phyloP scores from a whole-genome alignment of 1,284 basidiomycete species.

The Coniophora puteana region DNA sequence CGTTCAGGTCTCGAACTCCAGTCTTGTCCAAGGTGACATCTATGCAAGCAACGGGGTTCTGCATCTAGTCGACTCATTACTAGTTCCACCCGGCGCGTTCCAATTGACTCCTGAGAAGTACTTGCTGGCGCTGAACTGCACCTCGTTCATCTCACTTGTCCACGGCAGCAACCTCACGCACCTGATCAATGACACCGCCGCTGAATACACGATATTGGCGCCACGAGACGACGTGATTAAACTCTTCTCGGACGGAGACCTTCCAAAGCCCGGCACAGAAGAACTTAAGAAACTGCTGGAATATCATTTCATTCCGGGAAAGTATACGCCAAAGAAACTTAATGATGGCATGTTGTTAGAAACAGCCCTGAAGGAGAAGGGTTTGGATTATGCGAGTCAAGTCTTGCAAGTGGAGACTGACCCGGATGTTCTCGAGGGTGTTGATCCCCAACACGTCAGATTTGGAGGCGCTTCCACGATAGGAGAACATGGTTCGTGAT shows the following conservation, averaged over 20 bases:
- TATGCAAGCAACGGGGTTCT: slow-evolving; percentile 95
- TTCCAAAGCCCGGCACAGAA: slow-evolving; percentile 63
- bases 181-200: slow-evolving; percentile 75
- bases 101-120: slow-evolving; percentile 91
- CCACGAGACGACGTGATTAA: slow-evolving; percentile 84
- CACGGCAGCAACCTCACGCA: slow-evolving; percentile 77
- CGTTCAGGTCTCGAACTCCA: slow-evolving; percentile 62
- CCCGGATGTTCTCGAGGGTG: slow-evolving; percentile 40
- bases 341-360: slow-evolving; percentile 72
- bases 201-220: slow-evolving; percentile 81
- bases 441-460: slow-evolving; percentile 55
- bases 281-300: slow-evolving; percentile 65
- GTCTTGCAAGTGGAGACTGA: slow-evolving; percentile 71
- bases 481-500: slow-evolving; percentile 64
- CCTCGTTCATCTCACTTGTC: slow-evolving; percentile 84
- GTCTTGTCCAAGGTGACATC: slow-evolving; percentile 71
- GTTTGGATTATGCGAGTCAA: slow-evolving; percentile 67
- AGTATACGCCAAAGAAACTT: slow-evolving; percentile 67
- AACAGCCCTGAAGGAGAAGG: slow-evolving; percentile 70
- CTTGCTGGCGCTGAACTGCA: slow-evolving; percentile 86
- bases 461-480: slow-evolving; percentile 86
- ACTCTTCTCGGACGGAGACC: slow-evolving; percentile 44
- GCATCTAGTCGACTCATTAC: slow-evolving; percentile 82
- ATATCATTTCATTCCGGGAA: slow-evolving; percentile 88
- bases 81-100: slow-evolving; percentile 76